Conservation (phyloP, 768 basidiomycete genomes). For the Pleurotus cornucopiae region DNA sequence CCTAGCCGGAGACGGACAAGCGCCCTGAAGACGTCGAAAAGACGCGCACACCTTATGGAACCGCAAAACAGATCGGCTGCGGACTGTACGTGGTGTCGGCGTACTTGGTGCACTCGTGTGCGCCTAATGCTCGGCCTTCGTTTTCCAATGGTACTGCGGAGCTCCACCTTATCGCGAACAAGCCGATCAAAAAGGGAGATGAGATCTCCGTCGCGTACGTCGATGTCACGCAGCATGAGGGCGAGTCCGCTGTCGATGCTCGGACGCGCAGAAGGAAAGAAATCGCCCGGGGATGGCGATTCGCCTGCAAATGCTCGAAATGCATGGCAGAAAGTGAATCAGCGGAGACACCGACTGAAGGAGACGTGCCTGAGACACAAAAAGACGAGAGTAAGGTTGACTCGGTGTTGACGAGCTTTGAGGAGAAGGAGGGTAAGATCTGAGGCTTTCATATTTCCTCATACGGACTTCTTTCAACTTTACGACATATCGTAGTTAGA, state of each 20-base stretch:
- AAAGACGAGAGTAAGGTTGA: constrained; percentile 53
- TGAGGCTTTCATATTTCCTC: background rate
- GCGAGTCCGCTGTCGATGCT: constrained; percentile 50
- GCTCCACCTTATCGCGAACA: constrained; percentile 63
- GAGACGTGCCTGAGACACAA: constrained; percentile 23
- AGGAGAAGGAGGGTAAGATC: constrained; percentile 13
- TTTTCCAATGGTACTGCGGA: constrained; percentile 67
- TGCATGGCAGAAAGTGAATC: constrained; percentile 52
- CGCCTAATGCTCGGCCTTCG: constrained; percentile 59
- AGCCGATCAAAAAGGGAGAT: constrained; percentile 69
- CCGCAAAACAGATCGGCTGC: constrained; percentile 68
- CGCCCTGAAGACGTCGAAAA: constrained; percentile 71
- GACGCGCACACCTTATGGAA: constrained; percentile 76
- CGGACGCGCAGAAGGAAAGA: constrained; percentile 65
- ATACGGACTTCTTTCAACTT: background rate
- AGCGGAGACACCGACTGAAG: constrained; percentile 22
- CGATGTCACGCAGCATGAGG: constrained; percentile 54
- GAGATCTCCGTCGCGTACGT: constrained; percentile 75
- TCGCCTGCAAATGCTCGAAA: constrained; percentile 68
- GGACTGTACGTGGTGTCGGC: constrained; percentile 76
- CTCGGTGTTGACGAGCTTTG: constrained; percentile 22
- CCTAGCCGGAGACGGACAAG: constrained; percentile 45
- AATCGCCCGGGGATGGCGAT: constrained; percentile 78
- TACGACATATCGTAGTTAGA: no score
- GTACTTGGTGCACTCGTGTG: constrained; percentile 74